Percentiles rank a stretch among this genome's conserved stretches.
phyloP scores from a whole-genome alignment of 1,284 basidiomycete species.

The Anthracocystis walkeri region DNA sequence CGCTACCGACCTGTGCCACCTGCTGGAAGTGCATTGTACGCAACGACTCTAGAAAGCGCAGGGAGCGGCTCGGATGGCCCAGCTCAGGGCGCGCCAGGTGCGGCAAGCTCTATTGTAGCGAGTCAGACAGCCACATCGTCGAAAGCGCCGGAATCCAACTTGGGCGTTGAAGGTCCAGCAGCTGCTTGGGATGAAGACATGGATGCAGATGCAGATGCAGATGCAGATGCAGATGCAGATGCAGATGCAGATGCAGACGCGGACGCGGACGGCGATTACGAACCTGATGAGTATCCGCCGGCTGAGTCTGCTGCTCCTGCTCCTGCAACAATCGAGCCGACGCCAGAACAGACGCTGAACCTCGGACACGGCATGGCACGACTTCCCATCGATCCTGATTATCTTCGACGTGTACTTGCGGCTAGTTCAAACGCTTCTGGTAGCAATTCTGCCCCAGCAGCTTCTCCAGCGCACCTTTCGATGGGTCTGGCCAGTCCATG shows the following conservation, averaged over 20 bases:
- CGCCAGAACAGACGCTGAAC: background rate
- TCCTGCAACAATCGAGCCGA: background rate
- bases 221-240: slow-evolving; percentile 33
- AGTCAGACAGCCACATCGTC: background rate
- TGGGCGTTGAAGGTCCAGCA: background rate
- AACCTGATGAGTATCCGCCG: slow-evolving; percentile 14
- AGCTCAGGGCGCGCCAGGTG: background rate
- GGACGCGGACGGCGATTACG: slow-evolving; percentile 42
- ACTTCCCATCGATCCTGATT: slow-evolving; percentile 34
- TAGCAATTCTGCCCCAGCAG: background rate
- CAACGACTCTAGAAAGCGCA: slow-evolving; percentile 1
- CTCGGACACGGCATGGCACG: slow-evolving; percentile 6
- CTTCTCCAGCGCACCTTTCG: slow-evolving; percentile 5
- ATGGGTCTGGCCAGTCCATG: slow-evolving; percentile 10
- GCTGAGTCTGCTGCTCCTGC: slow-evolving; percentile 9
- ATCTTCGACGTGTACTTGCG: slow-evolving; percentile 27
- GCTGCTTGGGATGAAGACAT: slow-evolving; percentile 11
- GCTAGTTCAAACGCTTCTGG: slow-evolving; percentile 22
- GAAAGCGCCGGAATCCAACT: background rate
- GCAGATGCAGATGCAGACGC: no score
- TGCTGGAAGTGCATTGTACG: slow-evolving; percentile 21
- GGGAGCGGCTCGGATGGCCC: background rate
- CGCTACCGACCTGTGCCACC: slow-evolving; percentile 16
- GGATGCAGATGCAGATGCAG: slow-evolving; percentile 32
- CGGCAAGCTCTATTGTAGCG: background rate